phyloP scores from a whole-genome alignment of 345 rosid species.

The Stellera chamaejasme region DNA sequence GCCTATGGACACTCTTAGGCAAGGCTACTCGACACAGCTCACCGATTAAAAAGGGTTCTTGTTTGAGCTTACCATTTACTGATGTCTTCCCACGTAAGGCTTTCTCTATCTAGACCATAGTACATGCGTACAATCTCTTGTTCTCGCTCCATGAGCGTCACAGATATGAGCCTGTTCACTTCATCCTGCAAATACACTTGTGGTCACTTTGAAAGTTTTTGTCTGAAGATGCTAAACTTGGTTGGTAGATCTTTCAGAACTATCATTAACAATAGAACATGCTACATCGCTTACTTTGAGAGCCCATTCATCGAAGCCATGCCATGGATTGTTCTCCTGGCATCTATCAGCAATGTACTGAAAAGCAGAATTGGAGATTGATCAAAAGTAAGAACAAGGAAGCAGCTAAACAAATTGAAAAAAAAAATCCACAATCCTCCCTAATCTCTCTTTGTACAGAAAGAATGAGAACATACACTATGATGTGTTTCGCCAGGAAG shows the following conservation, averaged over 20 bases:
- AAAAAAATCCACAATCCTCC: too few species aligned
- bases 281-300: constrained; percentile 51
- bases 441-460: constrained; percentile 31
- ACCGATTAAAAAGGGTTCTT: not conserved
- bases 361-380: constrained; percentile 4
- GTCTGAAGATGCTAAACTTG: too few species aligned
- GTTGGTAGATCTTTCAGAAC: not conserved
- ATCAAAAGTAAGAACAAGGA: too few species aligned
- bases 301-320: constrained; percentile 70
- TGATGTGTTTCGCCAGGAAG: constrained; percentile 90
- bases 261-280: not conserved
- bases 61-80: constrained; percentile 68
- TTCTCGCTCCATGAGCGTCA: constrained; percentile 61
- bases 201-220: not conserved
- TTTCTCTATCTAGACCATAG: constrained; percentile 67
- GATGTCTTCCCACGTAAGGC: constrained; percentile 97
- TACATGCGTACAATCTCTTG: constrained; percentile 79
- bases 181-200: constrained; percentile 51
- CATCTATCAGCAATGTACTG: constrained; percentile 79
- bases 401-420: not conserved
- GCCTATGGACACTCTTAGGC: too few species aligned
- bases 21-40: not conserved
- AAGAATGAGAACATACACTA: constrained; percentile 47
- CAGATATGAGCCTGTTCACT: constrained; percentile 59
- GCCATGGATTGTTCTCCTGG: constrained; percentile 83